These are phyloP conservation scores for Bretschneidera sinensis DNA, from an alignment of 345 rosid genomes.

Conservation along the genomic window DNA sequence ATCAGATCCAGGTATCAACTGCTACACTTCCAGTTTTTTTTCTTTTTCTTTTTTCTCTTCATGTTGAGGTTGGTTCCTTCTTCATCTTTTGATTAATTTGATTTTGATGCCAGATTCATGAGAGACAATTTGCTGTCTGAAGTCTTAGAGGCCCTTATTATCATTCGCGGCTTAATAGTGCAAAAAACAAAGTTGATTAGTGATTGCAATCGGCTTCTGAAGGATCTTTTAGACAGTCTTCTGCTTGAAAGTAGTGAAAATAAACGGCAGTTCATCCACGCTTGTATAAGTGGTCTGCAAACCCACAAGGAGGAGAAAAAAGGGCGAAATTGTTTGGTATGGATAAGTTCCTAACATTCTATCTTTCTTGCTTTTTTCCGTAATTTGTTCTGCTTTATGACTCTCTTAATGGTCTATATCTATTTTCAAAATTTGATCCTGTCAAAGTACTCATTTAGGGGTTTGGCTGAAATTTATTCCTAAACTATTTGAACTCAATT, in stretches of 20 bases:
- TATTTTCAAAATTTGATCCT: too few relatives aligned
- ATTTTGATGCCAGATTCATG: constrained; percentile 68
- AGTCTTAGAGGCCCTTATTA: constrained; percentile 92
- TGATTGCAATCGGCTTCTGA: constrained; percentile 88
- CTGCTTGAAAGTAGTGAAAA: constrained; percentile 96
- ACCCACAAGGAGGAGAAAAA: constrained; percentile 82
- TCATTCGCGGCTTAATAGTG: constrained; percentile 88
- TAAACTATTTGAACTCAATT: too few relatives aligned
- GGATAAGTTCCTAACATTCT: background rate
- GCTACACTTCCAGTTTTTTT: background rate
- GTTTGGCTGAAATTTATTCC: too few relatives aligned
- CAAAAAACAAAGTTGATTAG: constrained; percentile 97
- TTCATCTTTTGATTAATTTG: constrained; percentile 20
- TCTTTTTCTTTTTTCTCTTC: too few relatives aligned
- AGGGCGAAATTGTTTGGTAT: constrained; percentile 83
- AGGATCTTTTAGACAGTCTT: constrained; percentile 91
- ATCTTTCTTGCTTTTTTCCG: too few relatives aligned
- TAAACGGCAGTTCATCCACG: constrained; percentile 83
- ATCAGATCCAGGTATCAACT: constrained; percentile 77
- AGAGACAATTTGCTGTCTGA: constrained; percentile 78
- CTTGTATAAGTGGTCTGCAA: constrained; percentile 88
- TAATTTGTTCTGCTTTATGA: too few relatives aligned
- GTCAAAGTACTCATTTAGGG: too few relatives aligned
- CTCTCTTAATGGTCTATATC: too few relatives aligned
- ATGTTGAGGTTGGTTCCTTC: background rate